phyloP scores from a whole-genome alignment of 2,329 filamentous ascomycete genomes.

The Diaporthe nobilis region DNA sequence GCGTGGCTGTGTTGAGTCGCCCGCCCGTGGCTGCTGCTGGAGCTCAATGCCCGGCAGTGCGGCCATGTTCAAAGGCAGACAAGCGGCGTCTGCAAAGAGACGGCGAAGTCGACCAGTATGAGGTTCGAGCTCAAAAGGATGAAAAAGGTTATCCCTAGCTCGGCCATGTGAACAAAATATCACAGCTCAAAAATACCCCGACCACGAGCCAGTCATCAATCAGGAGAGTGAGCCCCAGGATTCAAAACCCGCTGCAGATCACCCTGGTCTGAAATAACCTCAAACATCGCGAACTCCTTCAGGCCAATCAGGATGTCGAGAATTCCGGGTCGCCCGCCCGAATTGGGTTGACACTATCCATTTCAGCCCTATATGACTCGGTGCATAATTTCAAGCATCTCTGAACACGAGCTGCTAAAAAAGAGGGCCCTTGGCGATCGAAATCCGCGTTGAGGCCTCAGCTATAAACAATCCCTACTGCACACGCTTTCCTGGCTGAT shows the following conservation, averaged over 20 bases:
- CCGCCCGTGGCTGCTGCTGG: constrained; percentile 12
- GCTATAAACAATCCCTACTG: not conserved
- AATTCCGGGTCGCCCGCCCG: not conserved
- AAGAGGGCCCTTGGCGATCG: not conserved
- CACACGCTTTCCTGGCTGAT: not conserved
- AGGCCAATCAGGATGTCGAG: not conserved
- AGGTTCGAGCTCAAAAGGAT: constrained; percentile 6
- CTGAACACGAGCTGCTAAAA: constrained; percentile 16
- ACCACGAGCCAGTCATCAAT: not conserved
- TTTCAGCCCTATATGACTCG: constrained; percentile 31
- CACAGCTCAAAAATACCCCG: constrained; percentile 1
- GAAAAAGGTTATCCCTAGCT: not conserved
- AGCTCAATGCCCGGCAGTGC: constrained; percentile 31
- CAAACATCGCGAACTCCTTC: not conserved
- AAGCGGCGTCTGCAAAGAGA: constrained; percentile 13
- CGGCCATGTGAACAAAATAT: not conserved
- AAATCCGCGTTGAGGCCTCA: not conserved
- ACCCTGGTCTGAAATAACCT: constrained; percentile 13
- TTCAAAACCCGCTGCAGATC: not conserved
- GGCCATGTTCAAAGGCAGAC: constrained; percentile 27
- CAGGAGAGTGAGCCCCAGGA: not conserved
- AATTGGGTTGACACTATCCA: constrained; percentile 13
- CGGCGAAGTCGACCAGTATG: not conserved
- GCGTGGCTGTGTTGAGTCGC: constrained; percentile 6
- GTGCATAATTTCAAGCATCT: constrained; percentile 26